phyloP scores from a whole-genome alignment of 2,329 filamentous ascomycete genomes.

The Cladosporium velox region DNA sequence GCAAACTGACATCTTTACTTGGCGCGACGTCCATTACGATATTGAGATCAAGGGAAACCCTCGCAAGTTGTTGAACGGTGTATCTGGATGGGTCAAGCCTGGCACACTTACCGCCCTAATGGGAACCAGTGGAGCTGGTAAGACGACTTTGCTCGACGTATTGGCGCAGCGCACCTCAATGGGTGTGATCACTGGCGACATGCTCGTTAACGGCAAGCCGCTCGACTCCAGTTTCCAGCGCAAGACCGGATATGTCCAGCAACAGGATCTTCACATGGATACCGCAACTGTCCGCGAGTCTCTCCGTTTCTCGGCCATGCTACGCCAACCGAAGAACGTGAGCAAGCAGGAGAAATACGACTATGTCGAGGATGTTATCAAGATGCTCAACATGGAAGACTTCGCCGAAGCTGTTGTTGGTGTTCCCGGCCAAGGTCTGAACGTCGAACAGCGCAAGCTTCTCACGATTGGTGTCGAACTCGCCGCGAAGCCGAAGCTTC shows the following conservation, averaged over 20 bases:
- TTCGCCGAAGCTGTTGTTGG: conserved; percentile 68
- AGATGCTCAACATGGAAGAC: conserved; percentile 64
- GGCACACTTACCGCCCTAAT: conserved; percentile 54
- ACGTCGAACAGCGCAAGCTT: conserved; percentile 67
- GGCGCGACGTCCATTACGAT: conserved; percentile 54
- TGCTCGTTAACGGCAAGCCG: conserved; percentile 59
- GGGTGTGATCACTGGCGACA: conserved; percentile 63
- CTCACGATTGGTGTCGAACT: conserved; percentile 66
- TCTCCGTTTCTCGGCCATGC: conserved; percentile 63
- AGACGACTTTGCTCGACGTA: conserved; percentile 82
- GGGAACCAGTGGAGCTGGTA: conserved; percentile 69
- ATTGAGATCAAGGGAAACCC: conserved; percentile 51
- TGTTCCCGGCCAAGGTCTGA: conserved; percentile 59
- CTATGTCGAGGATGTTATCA: conserved; percentile 67
- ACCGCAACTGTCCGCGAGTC: conserved; percentile 66
- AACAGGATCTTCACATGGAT: conserved; percentile 65
- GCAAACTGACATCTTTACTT: conserved; percentile 54
- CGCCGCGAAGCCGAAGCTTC: conserved; percentile 66
- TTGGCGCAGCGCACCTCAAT: conserved; percentile 66
- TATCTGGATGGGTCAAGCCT: conserved; percentile 53
- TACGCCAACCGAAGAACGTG: conserved; percentile 62
- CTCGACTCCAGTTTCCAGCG: conserved; percentile 63
- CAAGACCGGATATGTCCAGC: conserved; percentile 65
- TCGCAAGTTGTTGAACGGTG: conserved; percentile 47
- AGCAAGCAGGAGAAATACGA: conserved; percentile 62